A percentile compares a stretch with the other conserved stretches of the same genome.
Conservation (phyloP, 2,329 filamentous ascomycete genomes). For the Cytospora chrysosperma region DNA sequence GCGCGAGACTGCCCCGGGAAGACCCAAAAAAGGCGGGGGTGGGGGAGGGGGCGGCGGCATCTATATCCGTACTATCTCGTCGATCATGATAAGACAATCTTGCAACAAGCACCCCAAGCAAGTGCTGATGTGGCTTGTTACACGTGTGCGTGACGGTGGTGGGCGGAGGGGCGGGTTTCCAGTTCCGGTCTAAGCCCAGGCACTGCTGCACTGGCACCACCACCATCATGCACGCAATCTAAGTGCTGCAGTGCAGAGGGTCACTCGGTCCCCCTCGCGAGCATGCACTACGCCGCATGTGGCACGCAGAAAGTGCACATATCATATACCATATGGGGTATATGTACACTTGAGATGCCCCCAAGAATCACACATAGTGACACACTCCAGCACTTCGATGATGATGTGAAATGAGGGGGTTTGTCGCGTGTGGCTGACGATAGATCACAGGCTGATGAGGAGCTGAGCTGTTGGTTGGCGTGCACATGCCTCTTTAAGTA, state of each 20-base stretch:
- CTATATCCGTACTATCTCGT: neutral
- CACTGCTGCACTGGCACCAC: too few relatives aligned
- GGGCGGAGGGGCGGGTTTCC: constrained; percentile 5
- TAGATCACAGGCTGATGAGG: neutral
- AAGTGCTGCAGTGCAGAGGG: neutral
- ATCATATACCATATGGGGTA: too few relatives aligned
- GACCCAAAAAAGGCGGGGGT: neutral
- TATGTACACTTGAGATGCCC: too few relatives aligned
- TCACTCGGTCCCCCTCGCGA: neutral
- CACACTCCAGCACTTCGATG: too few relatives aligned
- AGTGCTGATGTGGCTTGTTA: neutral
- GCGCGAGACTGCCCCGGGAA: too few relatives aligned
- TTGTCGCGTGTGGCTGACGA: neutral
- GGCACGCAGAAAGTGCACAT: neutral
- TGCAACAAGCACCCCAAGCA: too few relatives aligned
- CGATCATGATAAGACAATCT: neutral
- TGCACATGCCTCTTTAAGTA: too few relatives aligned
- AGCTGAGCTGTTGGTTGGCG: neutral
- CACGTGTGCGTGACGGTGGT: neutral
- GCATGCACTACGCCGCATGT: neutral
- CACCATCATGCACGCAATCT: neutral
- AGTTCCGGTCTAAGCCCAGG: neutral
- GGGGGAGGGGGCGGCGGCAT: neutral
- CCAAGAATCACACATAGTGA: too few relatives aligned
- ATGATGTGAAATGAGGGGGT: neutral